A percentile compares a stretch with the other conserved stretches of the same genome.
Conservation (phyloP, 176 grass and related monocot genomes). For the Guadua angustifolia region DNA sequence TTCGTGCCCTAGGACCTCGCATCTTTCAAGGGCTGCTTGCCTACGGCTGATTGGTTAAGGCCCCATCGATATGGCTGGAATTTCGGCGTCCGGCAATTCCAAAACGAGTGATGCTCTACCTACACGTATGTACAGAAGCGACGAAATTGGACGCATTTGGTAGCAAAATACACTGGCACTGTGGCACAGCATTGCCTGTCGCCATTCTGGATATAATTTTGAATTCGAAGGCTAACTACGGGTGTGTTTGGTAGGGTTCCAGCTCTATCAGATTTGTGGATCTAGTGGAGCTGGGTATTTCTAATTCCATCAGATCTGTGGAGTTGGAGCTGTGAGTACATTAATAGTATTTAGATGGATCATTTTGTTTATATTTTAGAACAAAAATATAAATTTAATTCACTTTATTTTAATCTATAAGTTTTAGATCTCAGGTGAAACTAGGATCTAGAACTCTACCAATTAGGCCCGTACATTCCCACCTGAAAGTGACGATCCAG, state of each 20-base stretch:
- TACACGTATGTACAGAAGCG: neutral
- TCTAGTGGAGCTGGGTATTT: too few species aligned
- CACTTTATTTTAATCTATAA: too few species aligned
- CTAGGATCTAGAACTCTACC: too few species aligned
- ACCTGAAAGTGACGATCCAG: neutral
- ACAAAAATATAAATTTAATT: too few species aligned
- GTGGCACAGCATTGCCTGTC: neutral
- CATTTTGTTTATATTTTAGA: too few species aligned
- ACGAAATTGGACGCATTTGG: neutral
- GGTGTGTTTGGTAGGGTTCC: too few species aligned
- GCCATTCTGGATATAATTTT: neutral
- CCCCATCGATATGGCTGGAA: neutral
- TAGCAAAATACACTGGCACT: neutral
- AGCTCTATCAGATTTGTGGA: too few species aligned
- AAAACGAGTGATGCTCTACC: neutral
- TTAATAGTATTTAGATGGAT: too few species aligned
- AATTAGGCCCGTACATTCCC: too few species aligned
- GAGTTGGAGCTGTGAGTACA: too few species aligned
- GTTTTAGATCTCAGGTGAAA: too few species aligned
- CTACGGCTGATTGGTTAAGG: neutral
- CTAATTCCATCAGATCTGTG: too few species aligned
- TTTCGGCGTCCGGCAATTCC: neutral
- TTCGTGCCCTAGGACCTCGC: slow-evolving; percentile 29
- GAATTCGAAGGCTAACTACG: neutral
- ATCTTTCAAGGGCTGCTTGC: neutral